Evolutionary conservation across 306 rosid species (phyloP), one percentile per base, ranked within the genome.

Genomic region (Prunus kanzakura): DNA sequence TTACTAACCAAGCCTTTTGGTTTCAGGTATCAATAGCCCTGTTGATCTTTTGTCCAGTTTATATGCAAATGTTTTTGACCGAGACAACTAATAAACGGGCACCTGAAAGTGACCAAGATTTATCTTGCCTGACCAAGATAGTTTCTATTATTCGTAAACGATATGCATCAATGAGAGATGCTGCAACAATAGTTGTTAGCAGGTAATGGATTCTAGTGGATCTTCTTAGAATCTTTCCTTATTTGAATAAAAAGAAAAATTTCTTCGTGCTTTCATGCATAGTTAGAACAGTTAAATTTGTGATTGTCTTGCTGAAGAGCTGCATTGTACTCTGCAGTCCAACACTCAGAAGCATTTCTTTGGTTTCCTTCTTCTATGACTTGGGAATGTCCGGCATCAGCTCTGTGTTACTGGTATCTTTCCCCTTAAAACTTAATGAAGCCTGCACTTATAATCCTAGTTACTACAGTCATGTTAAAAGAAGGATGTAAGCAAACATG

Each of bases 361-460:
- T 90, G 76, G 89, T 87, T 30, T 84, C 90, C 52, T 93, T 93
- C 88, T 90, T 93, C 82, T 88, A 86, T 35, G 86, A 90, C 73
- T 72, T 93, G 91, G 97, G 97, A 80, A 90, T 90, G 92, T 86
- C 96, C 0, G 93, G 90, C 79, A 86, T 91, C 81, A 84, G 78
- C 75, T 74, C 82, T 54, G 84, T 93, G 65, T 77, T 93, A 67
- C 74, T 89, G 90, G 97, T 93, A 85, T 54, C 84, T 56, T 79
- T 75, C 43, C 71, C 46, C 19, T 50, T 22, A 25, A 43, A 35
- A 41, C 69, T 29, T 30, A 49, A 13, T 15, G 20, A 75, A 29
- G 41, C 11, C 35, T 22, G 25, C 20, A 19, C 13, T 19, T 45
- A 22, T 69, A 23, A 25, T 64, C 61, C 41, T 61, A 27, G 15